phyloP scores from a whole-genome alignment of 805 yeast species.

The Nakazawaea wyomingensis region DNA sequence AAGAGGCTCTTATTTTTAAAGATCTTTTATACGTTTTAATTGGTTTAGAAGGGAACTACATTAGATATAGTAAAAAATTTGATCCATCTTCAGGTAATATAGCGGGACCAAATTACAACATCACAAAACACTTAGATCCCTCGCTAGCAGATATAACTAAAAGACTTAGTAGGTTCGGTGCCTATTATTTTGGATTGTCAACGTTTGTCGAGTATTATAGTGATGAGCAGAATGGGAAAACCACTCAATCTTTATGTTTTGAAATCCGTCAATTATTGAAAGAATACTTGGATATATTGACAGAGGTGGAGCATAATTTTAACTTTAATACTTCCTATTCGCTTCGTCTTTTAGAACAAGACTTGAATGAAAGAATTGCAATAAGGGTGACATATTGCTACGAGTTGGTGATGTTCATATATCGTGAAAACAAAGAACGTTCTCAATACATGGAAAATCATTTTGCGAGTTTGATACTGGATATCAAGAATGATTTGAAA shows the following conservation, averaged over 20 bases:
- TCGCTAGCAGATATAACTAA: conserved; percentile 67
- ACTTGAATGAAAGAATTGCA: conserved; percentile 30
- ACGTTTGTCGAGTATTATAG: conserved; percentile 60
- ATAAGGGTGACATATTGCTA: conserved; percentile 49
- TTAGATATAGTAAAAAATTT: conserved; percentile 61
- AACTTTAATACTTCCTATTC: conserved; percentile 45
- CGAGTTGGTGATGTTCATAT: conserved; percentile 49
- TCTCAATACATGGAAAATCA: conserved; percentile 23
- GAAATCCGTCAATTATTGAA: conserved; percentile 45
- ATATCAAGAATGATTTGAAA: conserved; percentile 35
- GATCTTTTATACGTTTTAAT: conserved; percentile 66
- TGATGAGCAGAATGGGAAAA: conserved; percentile 54
- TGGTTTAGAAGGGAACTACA: conserved; percentile 75
- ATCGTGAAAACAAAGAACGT: conserved; percentile 38
- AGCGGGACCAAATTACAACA: conserved; percentile 69
- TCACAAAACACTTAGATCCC: conserved; percentile 68
- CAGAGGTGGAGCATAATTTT: conserved; percentile 49
- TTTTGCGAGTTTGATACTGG: conserved; percentile 26
- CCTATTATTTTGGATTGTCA: conserved; percentile 51
- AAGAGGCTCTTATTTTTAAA: conserved; percentile 66
- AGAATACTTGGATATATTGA: conserved; percentile 29
- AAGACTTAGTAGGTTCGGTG: conserved; percentile 57
- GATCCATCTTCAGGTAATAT: conserved; percentile 43
- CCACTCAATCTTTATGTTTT: conserved; percentile 67
- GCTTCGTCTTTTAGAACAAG: conserved; percentile 53